Conservation (phyloP, 108 stramenopile species). For the Cyclotella kingstonii region DNA sequence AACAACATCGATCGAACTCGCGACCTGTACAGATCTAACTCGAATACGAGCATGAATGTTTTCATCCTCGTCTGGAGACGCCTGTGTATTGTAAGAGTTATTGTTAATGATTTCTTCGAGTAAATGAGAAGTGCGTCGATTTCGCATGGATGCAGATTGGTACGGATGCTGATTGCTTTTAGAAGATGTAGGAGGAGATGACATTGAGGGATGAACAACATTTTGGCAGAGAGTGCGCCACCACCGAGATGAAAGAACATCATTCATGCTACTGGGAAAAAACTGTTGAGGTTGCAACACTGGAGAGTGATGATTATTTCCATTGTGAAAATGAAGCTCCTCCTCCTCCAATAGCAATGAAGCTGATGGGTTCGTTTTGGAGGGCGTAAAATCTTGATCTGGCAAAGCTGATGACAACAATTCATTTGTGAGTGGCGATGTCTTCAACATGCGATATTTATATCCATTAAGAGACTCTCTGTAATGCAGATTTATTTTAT, state of each 20-base stretch:
- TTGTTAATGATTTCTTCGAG: constrained; percentile 42
- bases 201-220: constrained; percentile 1
- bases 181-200: constrained; percentile 7
- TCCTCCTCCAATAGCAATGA: constrained; percentile 1
- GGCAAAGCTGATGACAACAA: background rate
- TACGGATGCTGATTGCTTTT: constrained; percentile 16
- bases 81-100: constrained; percentile 24
- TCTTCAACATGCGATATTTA: constrained; percentile 16
- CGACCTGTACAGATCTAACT: constrained; percentile 65
- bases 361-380: background rate
- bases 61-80: constrained; percentile 37
- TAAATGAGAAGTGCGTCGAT: constrained; percentile 28
- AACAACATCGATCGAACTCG: constrained; percentile 69
- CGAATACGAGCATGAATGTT: constrained; percentile 40
- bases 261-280: constrained; percentile 12
- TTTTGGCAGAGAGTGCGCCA: constrained; percentile 19
- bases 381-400: background rate
- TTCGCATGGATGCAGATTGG: constrained; percentile 31
- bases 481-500: background rate
- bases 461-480: constrained; percentile 13
- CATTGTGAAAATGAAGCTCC: constrained; percentile 1
- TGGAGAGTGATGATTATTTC: background rate
- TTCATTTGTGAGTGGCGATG: constrained; percentile 8
- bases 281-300: too few species aligned
- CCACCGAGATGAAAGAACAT: constrained; percentile 19